phyloP scores from a whole-genome alignment of 1,284 basidiomycete species.

The Cryptococcus sp. region DNA sequence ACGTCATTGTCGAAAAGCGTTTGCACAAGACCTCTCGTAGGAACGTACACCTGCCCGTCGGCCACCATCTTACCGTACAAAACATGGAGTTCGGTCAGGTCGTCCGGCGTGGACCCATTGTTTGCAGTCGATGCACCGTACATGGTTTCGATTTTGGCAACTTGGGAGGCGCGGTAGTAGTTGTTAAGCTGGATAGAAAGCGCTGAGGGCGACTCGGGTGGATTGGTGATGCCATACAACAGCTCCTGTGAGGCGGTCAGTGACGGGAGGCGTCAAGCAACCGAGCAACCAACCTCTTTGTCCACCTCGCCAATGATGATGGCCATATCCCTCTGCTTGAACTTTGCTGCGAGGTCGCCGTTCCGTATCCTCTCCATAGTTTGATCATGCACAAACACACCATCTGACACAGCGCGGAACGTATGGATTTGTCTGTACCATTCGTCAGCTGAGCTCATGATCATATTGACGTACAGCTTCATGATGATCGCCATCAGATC shows the following conservation, averaged over 20 bases:
- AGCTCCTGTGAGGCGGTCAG: constrained; percentile 13
- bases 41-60: constrained; percentile 29
- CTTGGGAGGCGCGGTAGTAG: constrained; percentile 25
- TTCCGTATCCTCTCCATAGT: constrained; percentile 16
- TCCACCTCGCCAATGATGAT: constrained; percentile 27
- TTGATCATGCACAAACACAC: constrained; percentile 20
- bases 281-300: constrained; percentile 10
- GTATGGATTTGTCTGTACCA: constrained; percentile 7
- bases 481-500: constrained; percentile 22
- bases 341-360: constrained; percentile 19
- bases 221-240: constrained; percentile 30
- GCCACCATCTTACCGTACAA: constrained; percentile 30
- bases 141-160: constrained; percentile 16
- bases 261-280: not conserved
- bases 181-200: constrained; percentile 25
- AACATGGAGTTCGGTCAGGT: not conserved
- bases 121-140: constrained; percentile 4
- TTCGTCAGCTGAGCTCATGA: not conserved
- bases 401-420: constrained; percentile 29
- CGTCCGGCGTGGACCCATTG: not conserved
- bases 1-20: constrained; percentile 21
- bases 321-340: constrained; percentile 16
- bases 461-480: constrained; percentile 18
- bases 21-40: constrained; percentile 19
- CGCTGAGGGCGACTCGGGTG: constrained; percentile 15